Evolutionary conservation across 2,329 filamentous ascomycete species (phyloP), one percentile per base, ranked within the genome.

Genomic region (Claviceps pazoutovae): DNA sequence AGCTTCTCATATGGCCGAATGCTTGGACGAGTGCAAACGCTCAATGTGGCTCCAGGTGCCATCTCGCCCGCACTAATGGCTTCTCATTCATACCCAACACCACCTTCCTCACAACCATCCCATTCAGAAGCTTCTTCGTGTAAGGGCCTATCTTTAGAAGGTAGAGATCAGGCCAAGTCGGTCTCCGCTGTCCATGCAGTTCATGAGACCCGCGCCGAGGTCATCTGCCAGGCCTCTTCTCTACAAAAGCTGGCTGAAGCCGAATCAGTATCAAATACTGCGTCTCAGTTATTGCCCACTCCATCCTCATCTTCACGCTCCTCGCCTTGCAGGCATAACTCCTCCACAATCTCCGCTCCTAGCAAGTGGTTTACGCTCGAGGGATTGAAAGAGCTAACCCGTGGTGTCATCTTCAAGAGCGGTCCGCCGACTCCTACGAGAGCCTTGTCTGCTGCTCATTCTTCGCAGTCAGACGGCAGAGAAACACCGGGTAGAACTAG

Each of bases 401-500:
- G 82, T 78, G 80, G 63, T 63, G 61, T 66, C 57, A 62, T 81
- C 69, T 74, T 81, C 75, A 95, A 96, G 90, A 95, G 88, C 74
- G 93, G 88, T 61, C 86, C 88, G 60, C 83, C 89, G 55, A 90
- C 91, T 59, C 94, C 91, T 52, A 91, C 88, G 57, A 84, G 91
- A 71, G 86, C 90, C 54, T 80, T 91, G 62, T 95, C 88, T 52
- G 71, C 76, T 49, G 74, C 76, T 53, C 75, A 75, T 43, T 74
- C 76, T 13, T 73, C 75, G 39, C 71, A 71, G 49, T 69, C 70
- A 26, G 75, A 75, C 51, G 61, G 63, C 44, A 72, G 71, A 57
- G 62, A 65, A 47, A 71, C 68, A 26, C 64, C 63, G 6, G 62
- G 63, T 42, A 66, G 67, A 52, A 62, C 62, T 43, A 70, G 65